Percentiles rank a stretch among this genome's conserved stretches.
Evolutionary conservation across 108 stramenopile genomes (phyloP).

Genomic region (Nannochloropsis granulata): DNA sequence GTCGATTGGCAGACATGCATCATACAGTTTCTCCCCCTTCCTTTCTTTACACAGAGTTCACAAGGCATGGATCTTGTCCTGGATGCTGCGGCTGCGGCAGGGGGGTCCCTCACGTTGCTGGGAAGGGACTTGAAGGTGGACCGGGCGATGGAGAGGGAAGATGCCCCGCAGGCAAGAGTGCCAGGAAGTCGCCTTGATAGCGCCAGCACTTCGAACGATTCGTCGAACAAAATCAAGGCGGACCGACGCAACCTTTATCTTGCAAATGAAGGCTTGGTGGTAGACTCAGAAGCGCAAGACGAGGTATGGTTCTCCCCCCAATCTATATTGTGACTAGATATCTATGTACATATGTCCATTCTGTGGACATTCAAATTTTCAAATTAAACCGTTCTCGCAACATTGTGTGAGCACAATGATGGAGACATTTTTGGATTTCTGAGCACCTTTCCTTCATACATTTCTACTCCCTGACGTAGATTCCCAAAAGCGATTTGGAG

Average conservation of each 20-base stretch:
- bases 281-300: slow-evolving; percentile 1
- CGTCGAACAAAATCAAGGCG: slow-evolving; percentile 5
- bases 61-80: background rate
- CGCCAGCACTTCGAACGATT: background rate
- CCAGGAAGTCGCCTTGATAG: background rate
- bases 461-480: slow-evolving; percentile 42
- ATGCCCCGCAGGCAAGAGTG: background rate
- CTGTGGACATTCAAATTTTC: too few relatives aligned
- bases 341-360: too few relatives aligned
- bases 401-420: too few relatives aligned
- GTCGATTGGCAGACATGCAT: background rate
- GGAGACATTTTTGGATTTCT: too few relatives aligned
- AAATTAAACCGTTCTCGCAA: too few relatives aligned
- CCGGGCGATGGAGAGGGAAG: background rate
- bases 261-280: slow-evolving; percentile 71
- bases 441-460: too few relatives aligned
- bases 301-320: slow-evolving; percentile 4
- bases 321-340: too few relatives aligned
- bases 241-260: slow-evolving; percentile 89
- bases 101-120: background rate
- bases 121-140: background rate
- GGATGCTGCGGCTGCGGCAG: background rate
- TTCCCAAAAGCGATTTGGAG: slow-evolving; percentile 63
- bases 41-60: background rate
- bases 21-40: background rate